A percentile compares a stretch with the other conserved stretches of the same genome.
These are phyloP conservation scores for Leishmania mexicana DNA, from an alignment of 208 protist species.

Conservation along the genomic window DNA sequence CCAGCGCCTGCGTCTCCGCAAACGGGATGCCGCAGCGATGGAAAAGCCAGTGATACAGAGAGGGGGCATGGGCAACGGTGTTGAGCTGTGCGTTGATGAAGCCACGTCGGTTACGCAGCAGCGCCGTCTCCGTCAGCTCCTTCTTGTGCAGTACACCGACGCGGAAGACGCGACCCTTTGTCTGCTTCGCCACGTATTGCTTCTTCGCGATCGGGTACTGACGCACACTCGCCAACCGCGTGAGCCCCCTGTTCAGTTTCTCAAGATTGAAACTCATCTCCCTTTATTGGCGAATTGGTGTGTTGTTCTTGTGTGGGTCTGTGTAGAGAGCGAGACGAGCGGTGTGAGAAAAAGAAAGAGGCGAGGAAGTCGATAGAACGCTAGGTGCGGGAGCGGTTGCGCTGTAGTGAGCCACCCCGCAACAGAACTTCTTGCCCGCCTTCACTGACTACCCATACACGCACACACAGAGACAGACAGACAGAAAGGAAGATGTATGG, in stretches of 20 bases:
- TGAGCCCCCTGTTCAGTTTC: slow-evolving; percentile 76
- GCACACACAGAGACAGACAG: not conserved
- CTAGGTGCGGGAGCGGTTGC: not conserved
- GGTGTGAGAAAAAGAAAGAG: not conserved
- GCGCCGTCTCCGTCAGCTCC: slow-evolving; percentile 58
- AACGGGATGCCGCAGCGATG: slow-evolving; percentile 89
- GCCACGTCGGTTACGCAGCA: slow-evolving; percentile 74
- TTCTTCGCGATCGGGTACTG: slow-evolving; percentile 42
- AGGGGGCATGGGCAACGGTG: slow-evolving; percentile 83
- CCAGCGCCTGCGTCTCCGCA: slow-evolving; percentile 60
- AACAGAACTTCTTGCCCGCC: not conserved
- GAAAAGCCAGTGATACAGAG: slow-evolving; percentile 89
- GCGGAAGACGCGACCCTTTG: slow-evolving; percentile 76
- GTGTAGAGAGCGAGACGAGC: not conserved
- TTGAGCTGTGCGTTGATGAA: slow-evolving; percentile 84
- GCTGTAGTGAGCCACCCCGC: not conserved
- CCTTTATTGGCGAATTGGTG: not conserved
- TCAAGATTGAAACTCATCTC: slow-evolving; percentile 45
- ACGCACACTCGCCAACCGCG: slow-evolving; percentile 62
- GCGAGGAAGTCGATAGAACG: not conserved
- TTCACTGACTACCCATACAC: not conserved
- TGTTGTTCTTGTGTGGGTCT: too few relatives aligned
- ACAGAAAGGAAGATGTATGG: not conserved
- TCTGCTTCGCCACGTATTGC: slow-evolving; percentile 48
- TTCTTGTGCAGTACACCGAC: slow-evolving; percentile 72